phyloP scores from a whole-genome alignment of 371 early-diverging fungal genomes.

The Mucor velutinosus region DNA sequence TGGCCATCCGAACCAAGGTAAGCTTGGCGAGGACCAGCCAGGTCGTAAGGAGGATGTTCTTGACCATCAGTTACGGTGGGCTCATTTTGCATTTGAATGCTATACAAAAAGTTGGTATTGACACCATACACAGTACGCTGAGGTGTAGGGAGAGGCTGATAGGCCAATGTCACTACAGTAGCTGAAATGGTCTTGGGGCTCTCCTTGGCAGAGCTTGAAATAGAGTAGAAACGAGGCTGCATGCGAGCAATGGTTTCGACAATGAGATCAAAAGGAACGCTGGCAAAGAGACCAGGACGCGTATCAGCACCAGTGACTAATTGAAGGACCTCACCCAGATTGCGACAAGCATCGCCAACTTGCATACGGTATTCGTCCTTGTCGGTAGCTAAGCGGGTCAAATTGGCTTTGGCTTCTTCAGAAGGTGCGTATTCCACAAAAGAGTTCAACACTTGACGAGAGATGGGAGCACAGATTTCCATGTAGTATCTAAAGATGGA shows the following conservation, averaged over 20 bases:
- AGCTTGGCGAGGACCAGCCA: constrained; percentile 54
- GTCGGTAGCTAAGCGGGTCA: constrained; percentile 65
- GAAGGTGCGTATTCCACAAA: constrained; percentile 65
- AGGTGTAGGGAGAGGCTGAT: constrained; percentile 59
- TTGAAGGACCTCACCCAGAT: constrained; percentile 70
- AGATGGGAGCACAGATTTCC: constrained; percentile 78
- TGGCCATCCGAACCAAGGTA: background rate
- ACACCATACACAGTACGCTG: constrained; percentile 72
- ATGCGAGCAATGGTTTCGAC: constrained; percentile 83
- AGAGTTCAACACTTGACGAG: constrained; percentile 63
- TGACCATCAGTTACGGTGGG: background rate
- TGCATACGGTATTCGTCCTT: constrained; percentile 71
- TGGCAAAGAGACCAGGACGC: constrained; percentile 33
- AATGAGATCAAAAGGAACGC: constrained; percentile 74
- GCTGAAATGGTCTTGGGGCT: constrained; percentile 73
- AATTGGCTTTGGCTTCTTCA: constrained; percentile 53
- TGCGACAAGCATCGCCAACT: constrained; percentile 67
- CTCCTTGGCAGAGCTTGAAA: constrained; percentile 85
- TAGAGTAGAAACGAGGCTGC: constrained; percentile 93
- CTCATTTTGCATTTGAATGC: constrained; percentile 8
- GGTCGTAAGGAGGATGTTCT: constrained; percentile 40
- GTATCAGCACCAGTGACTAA: constrained; percentile 27
- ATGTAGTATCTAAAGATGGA: constrained; percentile 89
- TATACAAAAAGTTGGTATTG: constrained; percentile 72
- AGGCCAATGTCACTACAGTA: constrained; percentile 89